Evolutionary conservation across 768 basidiomycete species (phyloP).

Genomic region (Roridomyces roridus): DNA sequence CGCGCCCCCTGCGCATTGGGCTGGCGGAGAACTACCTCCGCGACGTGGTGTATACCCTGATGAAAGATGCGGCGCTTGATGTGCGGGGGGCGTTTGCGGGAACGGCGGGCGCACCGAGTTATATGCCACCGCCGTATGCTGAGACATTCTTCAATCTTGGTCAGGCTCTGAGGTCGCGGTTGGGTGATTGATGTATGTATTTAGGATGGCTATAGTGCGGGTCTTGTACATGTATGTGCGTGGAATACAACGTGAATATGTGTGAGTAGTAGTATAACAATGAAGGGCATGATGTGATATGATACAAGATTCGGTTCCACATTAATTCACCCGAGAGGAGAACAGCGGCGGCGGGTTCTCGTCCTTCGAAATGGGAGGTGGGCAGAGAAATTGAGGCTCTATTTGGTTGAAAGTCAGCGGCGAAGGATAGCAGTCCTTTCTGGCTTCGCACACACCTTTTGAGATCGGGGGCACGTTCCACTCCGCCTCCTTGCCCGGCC

Average conservation of each 20-base stretch:
- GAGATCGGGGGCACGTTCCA: background rate
- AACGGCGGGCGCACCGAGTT: background rate
- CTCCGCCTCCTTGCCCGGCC: background rate
- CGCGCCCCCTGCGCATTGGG: background rate
- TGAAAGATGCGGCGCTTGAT: background rate
- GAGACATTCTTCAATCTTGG: slow-evolving; percentile 1
- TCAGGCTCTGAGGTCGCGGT: too few species aligned
- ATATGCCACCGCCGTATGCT: background rate
- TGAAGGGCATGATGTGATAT: too few species aligned
- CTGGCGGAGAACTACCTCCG: background rate
- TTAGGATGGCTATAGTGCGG: too few species aligned
- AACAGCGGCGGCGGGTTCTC: too few species aligned
- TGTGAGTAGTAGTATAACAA: too few species aligned
- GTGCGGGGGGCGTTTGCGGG: background rate
- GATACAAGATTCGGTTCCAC: too few species aligned
- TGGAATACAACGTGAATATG: too few species aligned
- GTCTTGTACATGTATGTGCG: too few species aligned
- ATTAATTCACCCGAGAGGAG: too few species aligned
- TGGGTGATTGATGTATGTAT: too few species aligned
- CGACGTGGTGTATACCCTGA: background rate
- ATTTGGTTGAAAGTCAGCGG: background rate
- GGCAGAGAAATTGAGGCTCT: background rate
- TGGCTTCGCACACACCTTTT: background rate
- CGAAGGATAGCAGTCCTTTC: background rate
- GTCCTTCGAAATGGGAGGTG: background rate